Conservation (phyloP, 441 rosid genomes). For the Hura crepitans region DNA sequence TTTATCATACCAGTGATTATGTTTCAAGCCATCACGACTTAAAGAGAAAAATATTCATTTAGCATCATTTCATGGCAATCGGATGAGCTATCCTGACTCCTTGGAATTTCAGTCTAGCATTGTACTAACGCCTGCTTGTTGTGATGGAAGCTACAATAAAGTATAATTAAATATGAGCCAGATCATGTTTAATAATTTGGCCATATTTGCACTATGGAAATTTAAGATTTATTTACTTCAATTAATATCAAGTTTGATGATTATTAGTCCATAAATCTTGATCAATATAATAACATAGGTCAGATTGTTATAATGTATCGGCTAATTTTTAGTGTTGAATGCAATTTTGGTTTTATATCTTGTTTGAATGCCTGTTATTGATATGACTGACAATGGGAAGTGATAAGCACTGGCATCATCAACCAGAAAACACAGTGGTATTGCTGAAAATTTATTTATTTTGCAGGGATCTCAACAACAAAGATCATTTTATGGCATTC, state of each 20-base stretch:
- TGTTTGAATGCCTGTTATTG: neutral
- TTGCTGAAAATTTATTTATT: constrained; percentile 17
- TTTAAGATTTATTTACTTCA: no score
- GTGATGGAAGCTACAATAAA: neutral
- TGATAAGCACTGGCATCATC: neutral
- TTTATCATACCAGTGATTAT: neutral
- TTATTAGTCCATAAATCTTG: no score
- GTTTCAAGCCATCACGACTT: neutral
- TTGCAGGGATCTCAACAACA: constrained; percentile 59
- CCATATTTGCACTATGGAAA: neutral
- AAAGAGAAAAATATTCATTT: neutral
- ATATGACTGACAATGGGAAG: neutral
- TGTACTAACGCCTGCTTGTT: neutral
- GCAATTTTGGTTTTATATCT: no score
- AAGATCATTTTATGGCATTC: constrained; percentile 50
- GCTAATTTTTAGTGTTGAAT: no score
- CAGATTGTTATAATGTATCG: no score
- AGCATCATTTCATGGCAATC: neutral
- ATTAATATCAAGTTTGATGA: no score
- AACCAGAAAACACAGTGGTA: neutral
- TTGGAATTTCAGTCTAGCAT: neutral
- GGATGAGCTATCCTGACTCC: neutral
- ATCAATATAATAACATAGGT: no score
- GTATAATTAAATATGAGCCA: neutral
- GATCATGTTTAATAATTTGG: neutral